Conservation (phyloP, 1,139 yeast species). For the Yarrowia galli region DNA sequence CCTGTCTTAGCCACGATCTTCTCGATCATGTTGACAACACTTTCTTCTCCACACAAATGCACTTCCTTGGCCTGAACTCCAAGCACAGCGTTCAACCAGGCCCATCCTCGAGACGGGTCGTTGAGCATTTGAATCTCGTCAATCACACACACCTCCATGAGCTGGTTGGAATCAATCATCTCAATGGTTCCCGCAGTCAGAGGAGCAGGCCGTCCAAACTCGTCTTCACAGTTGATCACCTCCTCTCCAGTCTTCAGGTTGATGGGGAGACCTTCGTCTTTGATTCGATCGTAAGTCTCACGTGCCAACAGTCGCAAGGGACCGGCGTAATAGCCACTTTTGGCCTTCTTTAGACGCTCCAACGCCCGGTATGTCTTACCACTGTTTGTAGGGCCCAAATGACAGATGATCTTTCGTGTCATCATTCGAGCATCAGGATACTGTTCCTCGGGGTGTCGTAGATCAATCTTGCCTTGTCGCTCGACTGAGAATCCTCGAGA, state of each 20-base stretch:
- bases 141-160: constrained; percentile 85
- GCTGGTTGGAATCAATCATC: constrained; percentile 75
- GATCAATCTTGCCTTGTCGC: constrained; percentile 40
- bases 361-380: constrained; percentile 94
- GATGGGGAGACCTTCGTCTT: constrained; percentile 69
- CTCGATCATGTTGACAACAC: constrained; percentile 72
- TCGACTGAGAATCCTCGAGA: constrained; percentile 18
- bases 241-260: constrained; percentile 95
- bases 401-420: constrained; percentile 81
- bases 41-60: constrained; percentile 92
- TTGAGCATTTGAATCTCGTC: constrained; percentile 97
- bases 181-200: constrained; percentile 91
- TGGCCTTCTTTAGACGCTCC: constrained; percentile 67
- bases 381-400: constrained; percentile 96
- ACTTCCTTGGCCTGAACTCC: constrained; percentile 88
- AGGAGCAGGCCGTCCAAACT: constrained; percentile 69
- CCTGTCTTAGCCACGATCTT: constrained; percentile 73
- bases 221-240: constrained; percentile 72
- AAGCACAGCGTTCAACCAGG: constrained; percentile 91
- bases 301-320: constrained; percentile 90
- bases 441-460: constrained; percentile 74
- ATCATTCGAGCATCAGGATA: constrained; percentile 85
- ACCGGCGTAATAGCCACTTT: constrained; percentile 93
- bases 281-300: constrained; percentile 85
- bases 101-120: constrained; percentile 82